Evolutionary conservation across 83 land plant genomes (phyloP).

Genomic region (Diphasiastrum complanatum): DNA sequence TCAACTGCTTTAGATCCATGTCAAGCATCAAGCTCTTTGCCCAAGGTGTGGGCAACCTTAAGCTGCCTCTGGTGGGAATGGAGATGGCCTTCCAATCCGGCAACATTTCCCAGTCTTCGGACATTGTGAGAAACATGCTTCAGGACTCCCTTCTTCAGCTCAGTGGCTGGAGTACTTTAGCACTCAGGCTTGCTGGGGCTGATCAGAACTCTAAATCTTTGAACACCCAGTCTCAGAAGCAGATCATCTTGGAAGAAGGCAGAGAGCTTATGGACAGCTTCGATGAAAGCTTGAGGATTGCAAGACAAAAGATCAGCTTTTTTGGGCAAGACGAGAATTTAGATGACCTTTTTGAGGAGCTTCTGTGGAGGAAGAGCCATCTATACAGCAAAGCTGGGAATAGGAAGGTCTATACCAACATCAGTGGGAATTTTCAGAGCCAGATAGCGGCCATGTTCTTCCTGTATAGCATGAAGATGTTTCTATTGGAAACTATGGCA

Average conservation of each 20-base stretch:
- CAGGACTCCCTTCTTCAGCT: slow-evolving; percentile 7
- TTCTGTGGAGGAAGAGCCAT: too few species aligned
- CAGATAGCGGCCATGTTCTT: slow-evolving; percentile 44
- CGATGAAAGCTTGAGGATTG: background rate
- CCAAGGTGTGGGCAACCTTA: slow-evolving; percentile 32
- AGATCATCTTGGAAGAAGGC: slow-evolving; percentile 15
- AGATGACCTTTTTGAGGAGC: too few species aligned
- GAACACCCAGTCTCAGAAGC: background rate
- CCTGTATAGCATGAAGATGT: slow-evolving; percentile 44
- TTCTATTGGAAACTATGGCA: slow-evolving; percentile 12
- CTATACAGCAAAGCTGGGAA: too few species aligned
- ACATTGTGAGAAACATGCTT: slow-evolving; percentile 21
- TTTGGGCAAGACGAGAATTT: too few species aligned
- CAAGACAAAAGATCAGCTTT: slow-evolving; percentile 9
- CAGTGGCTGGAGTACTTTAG: slow-evolving; percentile 21
- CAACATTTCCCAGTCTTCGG: slow-evolving; percentile 13
- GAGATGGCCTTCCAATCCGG: slow-evolving; percentile 35
- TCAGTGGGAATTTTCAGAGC: slow-evolving; percentile 15
- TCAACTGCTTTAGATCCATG: slow-evolving; percentile 19
- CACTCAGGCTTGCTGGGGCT: slow-evolving; percentile 1
- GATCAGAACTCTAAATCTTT: too few species aligned
- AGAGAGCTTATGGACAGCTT: slow-evolving; percentile 2
- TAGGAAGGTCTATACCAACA: too few species aligned
- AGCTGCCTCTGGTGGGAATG: slow-evolving; percentile 45
- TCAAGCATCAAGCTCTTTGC: slow-evolving; percentile 15